Base-by-base conservation (phyloP, 257 asterid species). In the Apocynum venetum region DNA sequence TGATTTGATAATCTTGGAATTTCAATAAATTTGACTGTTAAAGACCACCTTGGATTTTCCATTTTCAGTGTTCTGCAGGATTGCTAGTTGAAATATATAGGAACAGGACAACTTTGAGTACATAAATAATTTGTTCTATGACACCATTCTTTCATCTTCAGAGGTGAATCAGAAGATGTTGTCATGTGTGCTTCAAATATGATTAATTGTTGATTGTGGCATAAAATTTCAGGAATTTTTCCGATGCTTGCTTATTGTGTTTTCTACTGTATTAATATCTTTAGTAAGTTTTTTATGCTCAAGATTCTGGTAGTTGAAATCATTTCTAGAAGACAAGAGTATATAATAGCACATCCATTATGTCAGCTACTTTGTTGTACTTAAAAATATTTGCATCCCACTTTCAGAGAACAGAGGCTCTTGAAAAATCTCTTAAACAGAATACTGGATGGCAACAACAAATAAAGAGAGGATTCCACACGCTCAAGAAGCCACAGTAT, bases 391-490 rank as follows among this genome's bases (percentile, higher is more conserved):
- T 67, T 44, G 76, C 53, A 52, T 36, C 75, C 51, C 15, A 2
- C 80, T 84, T 82, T 44, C 85, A 94, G 98, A 79, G 75, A 85
- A 91, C 97, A 49, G 86, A 85, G 72, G 84, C 80, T 79, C 44
- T 94, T 73, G 86, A 20, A 77, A 80, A 70, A 74, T 80, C 80
- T 74, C 81, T 84, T 43, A 80, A 61, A 79, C 77, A 75, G 69
- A 92, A 89, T 12, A 77, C 41, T 36, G 97, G 98, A 77, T 94
- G 98, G 97, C 96, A 91, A 82, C 84, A 84, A 81, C 81, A 89
- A 67, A 86, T 91, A 76, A 92, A 94, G 88, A 91, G 97, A 84
- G 96, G 98, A 4, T 83, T 82, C 72, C 97, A 92, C 88, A 91
- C 98, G 20, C 88, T 94, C 82, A 89, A 73, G 86, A 87, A 94